Conservation (phyloP, 306 rosid species). For the Sicyos baderoa region DNA sequence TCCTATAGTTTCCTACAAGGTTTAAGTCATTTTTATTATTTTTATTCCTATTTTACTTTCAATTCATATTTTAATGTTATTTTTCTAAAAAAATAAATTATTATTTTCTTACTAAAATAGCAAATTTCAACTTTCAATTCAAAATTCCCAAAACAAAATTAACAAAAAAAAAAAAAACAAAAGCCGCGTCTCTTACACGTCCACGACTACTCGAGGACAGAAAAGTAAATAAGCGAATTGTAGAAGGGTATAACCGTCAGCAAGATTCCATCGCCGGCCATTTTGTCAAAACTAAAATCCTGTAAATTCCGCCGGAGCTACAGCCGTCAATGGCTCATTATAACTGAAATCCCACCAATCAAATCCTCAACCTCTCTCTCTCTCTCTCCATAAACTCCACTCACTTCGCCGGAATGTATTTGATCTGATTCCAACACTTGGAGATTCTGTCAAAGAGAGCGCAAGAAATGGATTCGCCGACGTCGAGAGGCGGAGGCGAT, state of each 20-base stretch:
- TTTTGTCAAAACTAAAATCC: background rate
- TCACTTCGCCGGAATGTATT: slow-evolving; percentile 5
- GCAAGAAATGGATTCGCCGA: slow-evolving; percentile 11
- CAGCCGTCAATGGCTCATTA: background rate
- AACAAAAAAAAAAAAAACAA: too few species aligned
- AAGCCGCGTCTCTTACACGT: background rate
- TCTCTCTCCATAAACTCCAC: background rate
- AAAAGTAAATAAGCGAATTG: background rate
- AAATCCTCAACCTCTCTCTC: background rate
- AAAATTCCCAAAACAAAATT: too few species aligned
- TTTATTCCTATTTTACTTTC: too few species aligned
- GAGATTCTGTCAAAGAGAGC: background rate
- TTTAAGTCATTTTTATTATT: too few species aligned
- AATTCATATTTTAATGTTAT: too few species aligned
- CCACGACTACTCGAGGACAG: background rate
- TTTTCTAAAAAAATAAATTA: too few species aligned
- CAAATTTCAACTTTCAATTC: too few species aligned
- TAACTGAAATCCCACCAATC: background rate
- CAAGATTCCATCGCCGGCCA: background rate
- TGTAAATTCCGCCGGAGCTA: background rate
- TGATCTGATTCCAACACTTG: background rate
- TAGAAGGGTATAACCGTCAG: background rate
- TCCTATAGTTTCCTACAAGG: too few species aligned
- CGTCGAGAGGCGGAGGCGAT: slow-evolving; percentile 20
- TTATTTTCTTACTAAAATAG: too few species aligned